Base-by-base conservation (phyloP, 768 basidiomycete genomes). In the Cystoderma amianthinum region DNA sequence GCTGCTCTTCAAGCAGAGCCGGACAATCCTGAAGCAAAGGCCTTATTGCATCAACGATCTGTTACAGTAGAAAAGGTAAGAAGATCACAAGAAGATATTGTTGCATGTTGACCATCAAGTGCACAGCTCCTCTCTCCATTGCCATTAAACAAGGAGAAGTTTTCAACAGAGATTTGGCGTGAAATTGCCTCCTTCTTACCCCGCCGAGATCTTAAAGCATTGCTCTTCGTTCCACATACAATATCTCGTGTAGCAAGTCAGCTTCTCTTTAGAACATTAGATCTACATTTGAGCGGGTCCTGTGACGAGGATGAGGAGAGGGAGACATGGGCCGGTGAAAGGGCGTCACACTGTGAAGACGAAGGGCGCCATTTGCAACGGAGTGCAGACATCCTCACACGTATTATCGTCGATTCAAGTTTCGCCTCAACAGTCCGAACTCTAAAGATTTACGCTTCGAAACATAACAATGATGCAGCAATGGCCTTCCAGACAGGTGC, bases 81-180 rank as follows among this genome's bases (percentile, higher is more conserved):
- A 50, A 6, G 17, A 6, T 36, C 33, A 28, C 34, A n/a, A 25
- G 19, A 15, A 20, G 7, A 10, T 35, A 13, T 15, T 16, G 5
- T 2, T 20, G 2, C 11, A 10, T 33, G 9, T 3, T 35, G 16
- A n/a, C 32, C 12, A 13, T 20, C 15, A 3, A 11, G 11, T 11
- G 18, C 28, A 9, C 42, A 67, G 65, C 63, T 70, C 40, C 61
- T 67, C 5, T 58, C 64, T 12, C 64, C 64, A 33, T 59, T 71
- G 12, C 69, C 71, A 6, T 54, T 61, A 20, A 66, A 65, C 38
- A 71, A 66, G 13, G 74, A 74, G 28, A 69, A 70, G 15, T 75
- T 85, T 49, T 83, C 82, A 3, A 65, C 66, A 4, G 84, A 86
- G 59, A 75, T 85, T 39, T 86, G 84, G 84, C 67, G 78, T 24